A percentile compares a stretch with the other conserved stretches of the same genome.
Evolutionary conservation across 345 rosid genomes (phyloP).

Genomic region (Laguncularia racemosa): DNA sequence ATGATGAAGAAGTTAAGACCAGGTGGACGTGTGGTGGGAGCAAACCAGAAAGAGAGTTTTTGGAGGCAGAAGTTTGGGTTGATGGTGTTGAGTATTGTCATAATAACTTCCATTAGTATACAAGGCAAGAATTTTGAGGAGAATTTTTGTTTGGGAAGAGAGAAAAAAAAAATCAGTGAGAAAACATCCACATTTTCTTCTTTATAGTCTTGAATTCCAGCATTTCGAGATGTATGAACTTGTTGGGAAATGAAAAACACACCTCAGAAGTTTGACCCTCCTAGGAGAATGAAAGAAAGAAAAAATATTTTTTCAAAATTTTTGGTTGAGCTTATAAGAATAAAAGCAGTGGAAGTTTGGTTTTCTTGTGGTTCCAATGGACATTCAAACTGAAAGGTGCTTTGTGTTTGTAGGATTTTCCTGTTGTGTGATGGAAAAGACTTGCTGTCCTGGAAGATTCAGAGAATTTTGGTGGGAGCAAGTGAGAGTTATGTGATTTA

Average conservation of each 20-base stretch:
- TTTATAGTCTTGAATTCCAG: constrained; percentile 23
- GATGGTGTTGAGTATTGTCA: constrained; percentile 19
- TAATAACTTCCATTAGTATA: constrained; percentile 39
- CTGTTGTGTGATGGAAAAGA: too few relatives aligned
- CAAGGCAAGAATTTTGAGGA: constrained; percentile 7
- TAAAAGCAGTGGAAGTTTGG: too few relatives aligned
- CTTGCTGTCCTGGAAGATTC: too few relatives aligned
- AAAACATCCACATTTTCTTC: constrained; percentile 46
- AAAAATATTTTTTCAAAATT: too few relatives aligned
- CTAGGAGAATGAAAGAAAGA: too few relatives aligned
- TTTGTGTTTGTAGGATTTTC: too few relatives aligned
- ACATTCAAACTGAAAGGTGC: too few relatives aligned
- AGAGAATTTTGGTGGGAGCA: too few relatives aligned
- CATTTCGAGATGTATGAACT: constrained; percentile 17
- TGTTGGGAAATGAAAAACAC: constrained; percentile 4
- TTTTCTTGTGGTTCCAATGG: too few relatives aligned
- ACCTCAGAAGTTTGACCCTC: too few relatives aligned
- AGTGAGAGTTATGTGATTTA: too few relatives aligned
- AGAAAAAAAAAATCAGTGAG: constrained; percentile 3
- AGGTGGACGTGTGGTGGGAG: constrained; percentile 66
- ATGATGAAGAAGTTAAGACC: constrained; percentile 24
- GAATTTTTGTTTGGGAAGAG: constrained; percentile 4
- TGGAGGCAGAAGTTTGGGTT: constrained; percentile 48
- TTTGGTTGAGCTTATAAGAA: too few relatives aligned
- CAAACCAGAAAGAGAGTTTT: constrained; percentile 67